Evolutionary conservation across 2,329 filamentous ascomycete species (phyloP), one percentile per base, ranked within the genome.

Genomic region (Biscogniauxia sp.): DNA sequence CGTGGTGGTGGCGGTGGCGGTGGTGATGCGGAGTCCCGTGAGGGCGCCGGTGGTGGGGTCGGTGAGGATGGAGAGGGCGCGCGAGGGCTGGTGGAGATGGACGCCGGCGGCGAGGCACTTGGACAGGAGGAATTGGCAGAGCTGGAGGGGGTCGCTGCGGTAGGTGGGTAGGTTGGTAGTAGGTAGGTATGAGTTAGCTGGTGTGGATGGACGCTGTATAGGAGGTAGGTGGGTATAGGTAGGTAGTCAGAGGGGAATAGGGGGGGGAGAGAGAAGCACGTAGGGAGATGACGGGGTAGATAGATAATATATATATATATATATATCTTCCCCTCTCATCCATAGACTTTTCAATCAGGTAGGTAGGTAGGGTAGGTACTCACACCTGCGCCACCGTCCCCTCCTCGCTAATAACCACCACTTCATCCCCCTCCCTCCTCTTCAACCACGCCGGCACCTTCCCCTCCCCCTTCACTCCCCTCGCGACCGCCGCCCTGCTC

Each of bases 111-210:
- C 74, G n/a, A 80, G 68, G 63, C 84, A 87, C 64, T 82, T 74
- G 15, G 81, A 72, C 13, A 92, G 76, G 1, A 95, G 78, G 71
- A 87, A 92, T 54, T 82, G 77, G 62, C 86, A 92, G 17, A 94
- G 78, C 52, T 79, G 78, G 11, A 86, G 71, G 0, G 91, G 90
- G 66, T 93, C 88, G 54, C 85, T 89, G 70, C 62, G 62, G 3
- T 68, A 68, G n/a, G n/a, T n/a, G n/a, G n/a, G n/a, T n/a, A n/a
- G n/a, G n/a, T n/a, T n/a, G n/a, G n/a, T n/a, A n/a, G n/a, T n/a
- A n/a, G n/a, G n/a, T n/a, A n/a, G n/a, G 1, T 56, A 25, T 37
- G 28, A 28, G 28, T 32, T 32, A 32, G 28, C 28, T 26, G 25
- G 9, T 28, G 23, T 37, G 45, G 26, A 49, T 8, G 28, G 28